These are phyloP conservation scores for Paraurostyla sp. DNA, from an alignment of 73 alveolate genomes.

Conservation along the genomic window DNA sequence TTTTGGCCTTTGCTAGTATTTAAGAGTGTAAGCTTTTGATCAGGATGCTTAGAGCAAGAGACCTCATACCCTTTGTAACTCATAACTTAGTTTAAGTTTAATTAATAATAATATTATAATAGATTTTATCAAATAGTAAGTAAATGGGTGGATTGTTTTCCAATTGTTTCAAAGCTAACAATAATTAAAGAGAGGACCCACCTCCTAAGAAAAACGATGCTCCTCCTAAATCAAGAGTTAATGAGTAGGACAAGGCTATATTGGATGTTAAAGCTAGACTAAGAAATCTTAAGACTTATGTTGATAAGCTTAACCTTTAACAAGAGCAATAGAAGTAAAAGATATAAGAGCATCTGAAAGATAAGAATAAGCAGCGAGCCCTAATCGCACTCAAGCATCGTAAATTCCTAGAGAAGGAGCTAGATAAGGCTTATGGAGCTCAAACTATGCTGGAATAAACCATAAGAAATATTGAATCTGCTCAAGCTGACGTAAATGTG, in stretches of 20 bases:
- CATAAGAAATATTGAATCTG: conserved; percentile 26
- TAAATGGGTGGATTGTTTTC: not conserved
- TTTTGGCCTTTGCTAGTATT: conserved; percentile 21
- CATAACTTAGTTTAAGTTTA: too few species aligned
- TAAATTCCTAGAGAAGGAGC: conserved; percentile 50
- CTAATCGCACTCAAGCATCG: conserved; percentile 53
- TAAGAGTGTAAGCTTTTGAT: conserved; percentile 8
- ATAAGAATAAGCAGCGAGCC: conserved; percentile 27
- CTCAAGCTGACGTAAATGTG: conserved; percentile 46
- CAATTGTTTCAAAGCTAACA: conserved; percentile 11
- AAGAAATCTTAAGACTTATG: conserved; percentile 24
- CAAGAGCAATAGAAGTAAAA: not conserved
- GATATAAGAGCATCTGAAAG: conserved; percentile 9
- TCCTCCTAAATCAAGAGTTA: conserved; percentile 14
- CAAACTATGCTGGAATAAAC: conserved; percentile 27
- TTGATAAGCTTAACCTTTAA: conserved; percentile 7
- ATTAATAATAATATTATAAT: too few species aligned
- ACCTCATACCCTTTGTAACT: not conserved
- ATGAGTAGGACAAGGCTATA: conserved; percentile 31
- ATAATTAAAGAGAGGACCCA: not conserved
- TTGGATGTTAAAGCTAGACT: conserved; percentile 45
- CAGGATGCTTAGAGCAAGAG: conserved; percentile 41
- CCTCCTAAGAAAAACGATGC: not conserved
- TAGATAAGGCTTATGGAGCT: conserved; percentile 45
- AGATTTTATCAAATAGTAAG: too few species aligned